Conservation (phyloP, 2,329 filamentous ascomycete genomes). For the Aspergillus udagawae region DNA sequence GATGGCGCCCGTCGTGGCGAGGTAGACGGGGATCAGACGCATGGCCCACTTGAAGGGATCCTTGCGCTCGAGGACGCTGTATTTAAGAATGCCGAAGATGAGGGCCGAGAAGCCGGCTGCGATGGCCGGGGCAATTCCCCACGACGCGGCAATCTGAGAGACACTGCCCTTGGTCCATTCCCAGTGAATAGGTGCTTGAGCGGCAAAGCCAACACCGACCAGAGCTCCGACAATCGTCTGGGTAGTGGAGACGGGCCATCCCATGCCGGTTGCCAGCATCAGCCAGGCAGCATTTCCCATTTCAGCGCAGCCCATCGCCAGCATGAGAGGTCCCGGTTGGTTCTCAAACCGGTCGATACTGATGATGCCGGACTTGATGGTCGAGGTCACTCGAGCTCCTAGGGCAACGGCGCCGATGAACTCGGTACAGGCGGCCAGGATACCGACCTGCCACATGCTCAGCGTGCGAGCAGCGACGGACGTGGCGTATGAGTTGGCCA, state of each 20-base stretch:
- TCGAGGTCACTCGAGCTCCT: constrained; percentile 43
- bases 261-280: constrained; percentile 31
- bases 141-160: constrained; percentile 46
- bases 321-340: constrained; percentile 34
- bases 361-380: constrained; percentile 45
- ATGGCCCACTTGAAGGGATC: constrained; percentile 50
- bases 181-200: constrained; percentile 20
- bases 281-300: constrained; percentile 37
- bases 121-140: constrained; percentile 49
- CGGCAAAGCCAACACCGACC: constrained; percentile 24
- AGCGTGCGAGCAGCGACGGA: constrained; percentile 50
- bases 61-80: constrained; percentile 46
- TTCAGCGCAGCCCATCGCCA: constrained; percentile 36
- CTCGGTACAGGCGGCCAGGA: constrained; percentile 48
- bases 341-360: constrained; percentile 33
- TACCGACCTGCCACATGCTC: constrained; percentile 50
- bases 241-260: constrained; percentile 41
- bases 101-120: constrained; percentile 46
- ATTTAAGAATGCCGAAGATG: constrained; percentile 50
- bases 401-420: constrained; percentile 52
- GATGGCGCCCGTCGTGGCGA: constrained; percentile 47
- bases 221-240: constrained; percentile 40
- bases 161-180: constrained; percentile 43
- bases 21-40: constrained; percentile 47
- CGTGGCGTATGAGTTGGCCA: constrained; percentile 54